Conservation (phyloP, 2,329 filamentous ascomycete species). For the Pestalotiopsis sp. region DNA sequence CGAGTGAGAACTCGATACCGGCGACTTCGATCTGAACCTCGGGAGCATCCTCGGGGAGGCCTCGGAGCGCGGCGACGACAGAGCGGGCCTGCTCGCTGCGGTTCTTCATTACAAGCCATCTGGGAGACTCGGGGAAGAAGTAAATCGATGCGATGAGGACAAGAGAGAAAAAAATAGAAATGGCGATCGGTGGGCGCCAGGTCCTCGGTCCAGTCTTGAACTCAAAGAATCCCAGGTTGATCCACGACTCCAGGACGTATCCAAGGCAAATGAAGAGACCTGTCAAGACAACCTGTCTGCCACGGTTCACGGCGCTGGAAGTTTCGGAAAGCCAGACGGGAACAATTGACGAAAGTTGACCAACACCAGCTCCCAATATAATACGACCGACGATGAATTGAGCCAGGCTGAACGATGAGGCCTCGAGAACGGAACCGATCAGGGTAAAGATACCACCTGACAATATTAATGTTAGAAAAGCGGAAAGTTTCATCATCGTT, state of each 20-base stretch:
- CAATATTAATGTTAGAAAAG: background rate
- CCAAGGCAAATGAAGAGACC: constrained; percentile 38
- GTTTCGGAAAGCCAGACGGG: constrained; percentile 43
- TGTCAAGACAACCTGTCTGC: constrained; percentile 39
- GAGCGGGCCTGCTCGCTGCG: constrained; percentile 29
- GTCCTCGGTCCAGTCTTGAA: constrained; percentile 26
- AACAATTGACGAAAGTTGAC: constrained; percentile 40
- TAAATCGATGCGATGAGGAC: constrained; percentile 31
- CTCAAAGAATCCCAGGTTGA: constrained; percentile 45
- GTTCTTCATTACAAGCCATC: constrained; percentile 35
- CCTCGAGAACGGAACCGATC: constrained; percentile 43
- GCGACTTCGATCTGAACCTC: constrained; percentile 41
- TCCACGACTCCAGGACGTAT: constrained; percentile 44
- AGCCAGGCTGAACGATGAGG: constrained; percentile 36
- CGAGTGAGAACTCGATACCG: constrained; percentile 50
- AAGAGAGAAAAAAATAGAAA: constrained; percentile 30
- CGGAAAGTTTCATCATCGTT: too few species aligned
- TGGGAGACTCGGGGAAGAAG: constrained; percentile 36
- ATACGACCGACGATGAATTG: constrained; percentile 45
- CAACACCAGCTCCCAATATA: constrained; percentile 40
- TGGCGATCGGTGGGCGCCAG: constrained; percentile 36
- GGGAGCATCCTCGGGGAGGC: constrained; percentile 20
- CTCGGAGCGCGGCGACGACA: constrained; percentile 30
- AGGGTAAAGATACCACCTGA: constrained; percentile 37
- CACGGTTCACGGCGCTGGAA: constrained; percentile 41